Percentiles rank a stretch among this genome's conserved stretches.
Evolutionary conservation across 345 rosid species (phyloP).

Genomic region (Triadica sebifera): DNA sequence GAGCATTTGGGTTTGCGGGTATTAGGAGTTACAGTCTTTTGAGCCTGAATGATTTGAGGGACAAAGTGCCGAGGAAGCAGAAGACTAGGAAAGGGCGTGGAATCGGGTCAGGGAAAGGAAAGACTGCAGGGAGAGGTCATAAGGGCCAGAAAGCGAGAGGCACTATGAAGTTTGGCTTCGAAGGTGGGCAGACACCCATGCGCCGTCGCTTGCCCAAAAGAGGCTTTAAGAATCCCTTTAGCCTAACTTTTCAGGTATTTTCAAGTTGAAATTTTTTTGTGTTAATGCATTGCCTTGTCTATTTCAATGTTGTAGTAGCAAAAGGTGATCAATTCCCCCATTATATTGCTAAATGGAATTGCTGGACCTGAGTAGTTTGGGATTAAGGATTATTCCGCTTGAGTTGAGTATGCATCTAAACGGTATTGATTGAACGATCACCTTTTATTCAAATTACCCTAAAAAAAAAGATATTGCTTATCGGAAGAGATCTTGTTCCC

Average conservation of each 20-base stretch:
- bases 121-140: constrained; percentile 97
- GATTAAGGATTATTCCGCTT: background rate
- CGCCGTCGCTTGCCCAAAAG: constrained; percentile 90
- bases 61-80: constrained; percentile 78
- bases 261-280: too few relatives aligned
- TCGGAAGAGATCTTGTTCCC: too few relatives aligned
- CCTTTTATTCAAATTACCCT: background rate
- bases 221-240: constrained; percentile 87
- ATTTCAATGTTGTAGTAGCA: background rate
- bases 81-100: constrained; percentile 96
- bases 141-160: constrained; percentile 95
- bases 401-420: background rate
- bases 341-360: background rate
- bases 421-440: background rate
- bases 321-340: background rate
- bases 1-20: constrained; percentile 33
- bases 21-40: constrained; percentile 62
- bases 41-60: constrained; percentile 85
- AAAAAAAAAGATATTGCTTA: too few relatives aligned
- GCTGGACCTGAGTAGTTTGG: background rate
- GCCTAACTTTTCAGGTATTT: constrained; percentile 79
- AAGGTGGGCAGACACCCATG: constrained; percentile 95
- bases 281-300: background rate
- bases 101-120: constrained; percentile 94
- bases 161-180: constrained; percentile 78